These are phyloP conservation scores for Ophiostoma piceae DNA, from an alignment of 2,329 filamentous ascomycete genomes.

Conservation along the genomic window DNA sequence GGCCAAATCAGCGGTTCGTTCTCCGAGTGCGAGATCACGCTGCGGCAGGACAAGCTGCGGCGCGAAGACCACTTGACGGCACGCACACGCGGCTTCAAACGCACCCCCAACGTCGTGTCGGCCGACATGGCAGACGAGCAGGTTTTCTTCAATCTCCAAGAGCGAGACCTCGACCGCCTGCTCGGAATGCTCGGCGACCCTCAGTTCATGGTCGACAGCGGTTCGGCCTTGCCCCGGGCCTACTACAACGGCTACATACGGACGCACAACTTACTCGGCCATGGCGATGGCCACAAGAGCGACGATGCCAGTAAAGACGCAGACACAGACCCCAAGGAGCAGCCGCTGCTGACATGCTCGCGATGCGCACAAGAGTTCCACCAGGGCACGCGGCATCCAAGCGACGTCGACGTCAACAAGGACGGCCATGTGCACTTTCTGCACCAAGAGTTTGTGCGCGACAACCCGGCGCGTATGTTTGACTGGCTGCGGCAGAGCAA, in stretches of 20 bases:
- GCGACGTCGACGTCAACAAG: not conserved
- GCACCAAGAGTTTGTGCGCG: slow-evolving; percentile 20
- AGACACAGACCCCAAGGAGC: not conserved
- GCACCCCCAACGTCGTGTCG: not conserved
- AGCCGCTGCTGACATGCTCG: slow-evolving; percentile 9
- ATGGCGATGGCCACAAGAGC: slow-evolving; percentile 13
- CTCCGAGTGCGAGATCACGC: not conserved
- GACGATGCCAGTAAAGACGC: not conserved
- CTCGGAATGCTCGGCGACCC: slow-evolving; percentile 6
- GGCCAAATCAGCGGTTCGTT: not conserved
- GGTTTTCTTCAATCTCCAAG: slow-evolving; percentile 22
- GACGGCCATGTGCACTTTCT: slow-evolving; percentile 19
- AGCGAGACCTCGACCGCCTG: slow-evolving; percentile 21
- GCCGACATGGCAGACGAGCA: slow-evolving; percentile 15
- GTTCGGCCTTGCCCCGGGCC: slow-evolving; percentile 13
- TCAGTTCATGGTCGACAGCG: not conserved
- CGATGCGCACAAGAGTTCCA: slow-evolving; percentile 15
- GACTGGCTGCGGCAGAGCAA: slow-evolving; percentile 24
- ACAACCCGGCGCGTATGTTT: not conserved
- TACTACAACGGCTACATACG: slow-evolving; percentile 23
- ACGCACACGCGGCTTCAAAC: not conserved
- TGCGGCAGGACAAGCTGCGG: slow-evolving; percentile 13
- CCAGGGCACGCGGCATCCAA: not conserved
- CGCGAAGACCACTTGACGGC: slow-evolving; percentile 13
- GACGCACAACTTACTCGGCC: slow-evolving; percentile 15